Evolutionary conservation across 768 basidiomycete genomes (phyloP).

Genomic region (Panellus pusillus): DNA sequence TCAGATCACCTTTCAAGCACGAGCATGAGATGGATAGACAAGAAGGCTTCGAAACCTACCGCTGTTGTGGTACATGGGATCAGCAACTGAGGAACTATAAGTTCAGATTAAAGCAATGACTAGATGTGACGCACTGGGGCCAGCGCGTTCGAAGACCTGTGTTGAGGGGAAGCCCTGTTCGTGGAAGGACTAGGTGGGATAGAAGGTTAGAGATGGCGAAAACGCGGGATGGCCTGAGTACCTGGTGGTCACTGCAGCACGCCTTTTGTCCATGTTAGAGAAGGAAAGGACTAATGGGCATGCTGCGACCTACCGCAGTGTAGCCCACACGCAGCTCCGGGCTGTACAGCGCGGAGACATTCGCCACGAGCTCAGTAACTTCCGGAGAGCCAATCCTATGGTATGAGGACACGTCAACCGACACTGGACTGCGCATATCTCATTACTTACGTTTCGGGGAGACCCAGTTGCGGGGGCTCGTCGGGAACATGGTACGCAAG

Average conservation of each 20-base stretch:
- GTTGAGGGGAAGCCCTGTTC: slow-evolving; percentile 83
- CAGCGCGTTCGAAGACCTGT: slow-evolving; percentile 86
- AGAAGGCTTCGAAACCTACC: slow-evolving; percentile 38
- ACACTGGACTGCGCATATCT: neutral
- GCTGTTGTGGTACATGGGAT: slow-evolving; percentile 89
- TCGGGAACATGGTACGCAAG: slow-evolving; percentile 75
- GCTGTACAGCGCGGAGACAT: slow-evolving; percentile 76
- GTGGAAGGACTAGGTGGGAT: slow-evolving; percentile 62
- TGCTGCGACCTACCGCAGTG: slow-evolving; percentile 47
- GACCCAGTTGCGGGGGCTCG: slow-evolving; percentile 82
- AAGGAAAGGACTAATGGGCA: neutral
- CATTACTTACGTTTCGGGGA: slow-evolving; percentile 64
- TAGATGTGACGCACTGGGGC: slow-evolving; percentile 50
- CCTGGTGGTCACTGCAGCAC: slow-evolving; percentile 93
- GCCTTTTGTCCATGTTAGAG: slow-evolving; percentile 38
- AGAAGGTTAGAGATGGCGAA: neutral
- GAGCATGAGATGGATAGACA: slow-evolving; percentile 1
- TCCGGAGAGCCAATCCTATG: slow-evolving; percentile 76
- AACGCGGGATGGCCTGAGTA: slow-evolving; percentile 22
- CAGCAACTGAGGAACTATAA: slow-evolving; percentile 53
- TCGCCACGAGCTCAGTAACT: slow-evolving; percentile 72
- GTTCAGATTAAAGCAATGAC: neutral
- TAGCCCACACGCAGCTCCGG: slow-evolving; percentile 74
- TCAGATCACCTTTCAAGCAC: slow-evolving; percentile 61
- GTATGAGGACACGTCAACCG: slow-evolving; percentile 4